A percentile compares a stretch with the other conserved stretches of the same genome.
Evolutionary conservation across 495 filamentous ascomycete genomes (phyloP).

Genomic region (Polyplosphaeria fusca): DNA sequence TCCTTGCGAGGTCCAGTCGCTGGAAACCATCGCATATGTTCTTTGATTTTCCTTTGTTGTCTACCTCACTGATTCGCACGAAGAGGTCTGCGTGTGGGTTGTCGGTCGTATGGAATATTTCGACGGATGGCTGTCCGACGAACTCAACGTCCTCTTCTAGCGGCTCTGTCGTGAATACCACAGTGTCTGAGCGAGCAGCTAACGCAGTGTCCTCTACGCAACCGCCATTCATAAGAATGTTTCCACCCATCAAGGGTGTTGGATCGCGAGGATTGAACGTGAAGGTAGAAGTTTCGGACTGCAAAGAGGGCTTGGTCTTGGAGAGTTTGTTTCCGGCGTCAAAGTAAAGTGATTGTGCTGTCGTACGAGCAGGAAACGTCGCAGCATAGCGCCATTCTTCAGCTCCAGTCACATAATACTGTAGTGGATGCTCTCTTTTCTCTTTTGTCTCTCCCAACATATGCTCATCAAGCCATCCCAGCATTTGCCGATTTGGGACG

Average conservation of each 20-base stretch:
- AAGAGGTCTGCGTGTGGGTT: slow-evolving; percentile 5
- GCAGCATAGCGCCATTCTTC: slow-evolving; percentile 4
- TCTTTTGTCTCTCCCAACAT: background rate
- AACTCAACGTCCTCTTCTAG: slow-evolving; percentile 1
- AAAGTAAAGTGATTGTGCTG: background rate
- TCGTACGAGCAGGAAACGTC: background rate
- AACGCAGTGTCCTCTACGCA: background rate
- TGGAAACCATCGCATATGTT: slow-evolving; percentile 1
- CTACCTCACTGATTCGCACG: slow-evolving; percentile 9
- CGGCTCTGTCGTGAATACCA: slow-evolving; percentile 1
- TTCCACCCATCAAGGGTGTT: slow-evolving; percentile 1
- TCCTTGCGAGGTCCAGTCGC: background rate
- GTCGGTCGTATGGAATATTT: background rate
- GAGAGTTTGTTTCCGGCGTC: background rate
- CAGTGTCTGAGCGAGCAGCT: background rate
- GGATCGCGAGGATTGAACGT: background rate
- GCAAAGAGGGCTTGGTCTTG: background rate
- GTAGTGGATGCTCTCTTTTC: background rate
- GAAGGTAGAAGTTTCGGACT: background rate
- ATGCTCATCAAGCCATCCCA: slow-evolving; percentile 2
- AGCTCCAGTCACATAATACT: slow-evolving; percentile 14
- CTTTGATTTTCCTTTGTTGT: slow-evolving; percentile 1
- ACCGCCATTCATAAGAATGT: background rate
- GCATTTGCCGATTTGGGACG: background rate
- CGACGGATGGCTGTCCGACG: background rate